These are phyloP conservation scores for Berberis thunbergii DNA, from an alignment of 164 flowering plant species.

Conservation along the genomic window DNA sequence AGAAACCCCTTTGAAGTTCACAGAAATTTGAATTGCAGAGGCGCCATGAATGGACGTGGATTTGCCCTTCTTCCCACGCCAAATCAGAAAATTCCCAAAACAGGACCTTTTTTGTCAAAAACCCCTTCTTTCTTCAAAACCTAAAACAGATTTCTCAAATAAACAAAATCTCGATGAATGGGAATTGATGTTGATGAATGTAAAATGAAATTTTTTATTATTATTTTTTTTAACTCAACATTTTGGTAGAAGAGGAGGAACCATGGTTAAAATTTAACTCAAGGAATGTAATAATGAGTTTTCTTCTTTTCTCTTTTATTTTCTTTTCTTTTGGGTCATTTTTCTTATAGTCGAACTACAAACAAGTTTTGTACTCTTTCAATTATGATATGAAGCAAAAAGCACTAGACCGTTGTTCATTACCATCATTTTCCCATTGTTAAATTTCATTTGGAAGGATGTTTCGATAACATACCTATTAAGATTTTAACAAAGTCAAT, in stretches of 20 bases:
- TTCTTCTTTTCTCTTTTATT: too few relatives aligned
- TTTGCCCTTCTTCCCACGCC: constrained; percentile 17
- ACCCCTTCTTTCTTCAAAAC: constrained; percentile 1
- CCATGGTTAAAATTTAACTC: constrained; percentile 32
- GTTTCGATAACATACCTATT: too few relatives aligned
- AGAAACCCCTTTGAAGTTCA: constrained; percentile 10
- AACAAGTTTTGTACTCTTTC: too few relatives aligned
- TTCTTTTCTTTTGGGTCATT: too few relatives aligned
- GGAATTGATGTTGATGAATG: too few relatives aligned
- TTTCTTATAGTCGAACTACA: too few relatives aligned
- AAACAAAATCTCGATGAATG: not conserved
- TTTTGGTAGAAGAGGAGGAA: constrained; percentile 12
- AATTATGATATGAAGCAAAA: too few relatives aligned
- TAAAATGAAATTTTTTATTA: not conserved
- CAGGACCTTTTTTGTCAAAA: constrained; percentile 23
- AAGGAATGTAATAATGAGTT: too few relatives aligned
- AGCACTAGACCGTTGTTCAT: too few relatives aligned
- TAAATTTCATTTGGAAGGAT: too few relatives aligned
- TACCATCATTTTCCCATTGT: too few relatives aligned
- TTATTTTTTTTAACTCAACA: constrained; percentile 10
- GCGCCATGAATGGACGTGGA: constrained; percentile 28
- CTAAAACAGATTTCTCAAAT: constrained; percentile 2
- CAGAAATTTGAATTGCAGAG: constrained; percentile 27
- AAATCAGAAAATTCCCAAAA: constrained; percentile 27
- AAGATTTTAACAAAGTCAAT: too few relatives aligned